Evolutionary conservation across 768 basidiomycete species (phyloP), one percentile per base, ranked within the genome.

Genomic region (Leccinum olivaceopallidum): DNA sequence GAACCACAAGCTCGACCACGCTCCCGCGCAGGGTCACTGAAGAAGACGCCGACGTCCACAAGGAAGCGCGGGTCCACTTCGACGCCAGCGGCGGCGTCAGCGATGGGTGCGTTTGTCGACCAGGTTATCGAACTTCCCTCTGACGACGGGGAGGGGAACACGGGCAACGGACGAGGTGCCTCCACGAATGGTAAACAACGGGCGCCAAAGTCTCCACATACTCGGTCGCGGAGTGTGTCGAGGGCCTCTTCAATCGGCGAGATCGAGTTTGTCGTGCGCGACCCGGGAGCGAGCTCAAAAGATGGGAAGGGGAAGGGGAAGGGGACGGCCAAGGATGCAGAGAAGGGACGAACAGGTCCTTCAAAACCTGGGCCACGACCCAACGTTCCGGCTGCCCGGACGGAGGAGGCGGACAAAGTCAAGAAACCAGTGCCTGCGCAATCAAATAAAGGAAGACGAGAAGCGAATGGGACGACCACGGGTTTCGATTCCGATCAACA

Each of bases 41-140:
- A 58, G 47, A 60, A 57, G 32, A 64, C 63, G 6, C 60, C 59
- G 3, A 48, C 62, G 1, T n/a, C 60, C 9, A 6, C 5, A 3
- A 58, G 22, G 13, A 62, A 26, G 26, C 57, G 37, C 22, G 28
- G 53, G 49, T 47, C 51, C 1, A 47, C 53, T 12, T 53, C 56
- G 30, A 53, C 62, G 0, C 37, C 58, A 0, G 12, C 44, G n/a
- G 37, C 55, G 14, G 50, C 20, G 3, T 59, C 61, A 3, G 58
- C 60, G 12, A 63, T 16, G 16, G 67, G 65, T 0, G 49, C 49
- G 6, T 71, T 65, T 34, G 37, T 69, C 7, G 67, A 72, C 28
- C 60, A 64, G 8, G 63, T 73, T 18, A 64, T 73, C 13, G 63
- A 69, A 20, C 57, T 72, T 30, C 69, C 65, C 0, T 10, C 55